Base-by-base conservation (phyloP, 2,329 filamentous ascomycete genomes). In the Fusarium kyushuense region DNA sequence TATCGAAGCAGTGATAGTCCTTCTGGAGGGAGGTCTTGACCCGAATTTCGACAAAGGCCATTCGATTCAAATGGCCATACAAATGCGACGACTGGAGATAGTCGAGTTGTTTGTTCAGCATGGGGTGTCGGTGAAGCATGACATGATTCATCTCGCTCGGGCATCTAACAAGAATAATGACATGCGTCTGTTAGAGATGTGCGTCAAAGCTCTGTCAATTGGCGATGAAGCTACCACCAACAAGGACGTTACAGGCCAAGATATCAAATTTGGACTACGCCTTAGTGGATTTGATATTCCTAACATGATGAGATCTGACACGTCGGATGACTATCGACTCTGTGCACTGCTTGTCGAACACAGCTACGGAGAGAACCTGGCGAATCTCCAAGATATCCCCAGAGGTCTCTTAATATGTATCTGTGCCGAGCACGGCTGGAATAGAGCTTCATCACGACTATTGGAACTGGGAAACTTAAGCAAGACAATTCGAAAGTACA, bases 351-450 rank as follows among this genome's bases (percentile, higher is more conserved):
- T 35, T 10, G 17, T 35, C 16, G 32, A 35, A 35, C 16, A 35
- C 2, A 16, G 8, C 4, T 16, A 35, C 4, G 32, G 32, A 5
- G 32, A 35, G 32, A 35, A 35, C 16, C 32, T 35, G 10, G 32
- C 3, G 32, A 7, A 0, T 4, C 9, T 35, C 9, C 16, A 2
- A 16, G 32, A 35, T 35, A 1, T 35, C 14, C 8, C 16, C 0
- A 35, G 16, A 35, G 32, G 32, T 17, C 32, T 35, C 1, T 35
- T 35, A 9, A 35, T 35, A 16, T 35, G 16, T 8, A 35, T 35
- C 5, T 35, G 32, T 4, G 32, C 32, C 2, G 32, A 10, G 17
- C 8, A 11, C 6, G 16, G 16, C 32, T 17, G 17, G 1, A 10
- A 9, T 17, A n/a, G 17, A 35, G 16, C 32, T 10, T 7, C 10